phyloP scores from a whole-genome alignment of 1,284 basidiomycete species.

The Ceratobasidium papillatum region DNA sequence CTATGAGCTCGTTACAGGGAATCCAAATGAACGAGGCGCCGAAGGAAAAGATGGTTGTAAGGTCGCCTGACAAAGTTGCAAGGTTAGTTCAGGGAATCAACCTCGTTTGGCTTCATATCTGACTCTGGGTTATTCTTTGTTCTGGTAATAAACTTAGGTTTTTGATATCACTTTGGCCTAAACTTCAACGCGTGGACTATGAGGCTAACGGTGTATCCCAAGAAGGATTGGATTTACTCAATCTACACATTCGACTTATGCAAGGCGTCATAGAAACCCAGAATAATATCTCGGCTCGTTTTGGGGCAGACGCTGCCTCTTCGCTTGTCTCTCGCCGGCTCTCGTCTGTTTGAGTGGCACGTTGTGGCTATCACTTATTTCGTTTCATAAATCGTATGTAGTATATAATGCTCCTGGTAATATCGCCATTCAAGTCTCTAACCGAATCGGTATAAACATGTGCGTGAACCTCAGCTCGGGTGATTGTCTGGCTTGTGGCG shows the following conservation, averaged over 20 bases:
- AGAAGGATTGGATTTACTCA: not conserved
- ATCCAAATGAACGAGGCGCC: not conserved
- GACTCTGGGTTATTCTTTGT: not conserved
- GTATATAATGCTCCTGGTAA: too few relatives aligned
- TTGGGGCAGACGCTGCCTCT: not conserved
- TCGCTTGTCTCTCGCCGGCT: not conserved
- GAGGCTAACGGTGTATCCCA: not conserved
- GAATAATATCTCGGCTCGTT: not conserved
- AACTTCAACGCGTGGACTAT: not conserved
- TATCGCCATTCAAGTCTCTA: too few relatives aligned
- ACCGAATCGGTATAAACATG: too few relatives aligned
- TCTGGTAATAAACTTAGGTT: not conserved
- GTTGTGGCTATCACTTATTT: too few relatives aligned
- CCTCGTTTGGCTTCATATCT: not conserved
- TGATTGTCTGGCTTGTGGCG: too few relatives aligned
- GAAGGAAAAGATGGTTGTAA: not conserved
- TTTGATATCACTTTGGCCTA: not conserved
- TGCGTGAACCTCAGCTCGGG: too few relatives aligned
- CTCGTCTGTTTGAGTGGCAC: not conserved
- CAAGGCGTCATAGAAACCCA: not conserved
- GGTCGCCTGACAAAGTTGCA: not conserved
- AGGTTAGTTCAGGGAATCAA: not conserved
- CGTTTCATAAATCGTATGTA: too few relatives aligned
- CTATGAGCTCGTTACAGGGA: not conserved
- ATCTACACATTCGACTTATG: not conserved